Conservation (phyloP, 306 rosid species). For the Leucaena leucocephala region DNA sequence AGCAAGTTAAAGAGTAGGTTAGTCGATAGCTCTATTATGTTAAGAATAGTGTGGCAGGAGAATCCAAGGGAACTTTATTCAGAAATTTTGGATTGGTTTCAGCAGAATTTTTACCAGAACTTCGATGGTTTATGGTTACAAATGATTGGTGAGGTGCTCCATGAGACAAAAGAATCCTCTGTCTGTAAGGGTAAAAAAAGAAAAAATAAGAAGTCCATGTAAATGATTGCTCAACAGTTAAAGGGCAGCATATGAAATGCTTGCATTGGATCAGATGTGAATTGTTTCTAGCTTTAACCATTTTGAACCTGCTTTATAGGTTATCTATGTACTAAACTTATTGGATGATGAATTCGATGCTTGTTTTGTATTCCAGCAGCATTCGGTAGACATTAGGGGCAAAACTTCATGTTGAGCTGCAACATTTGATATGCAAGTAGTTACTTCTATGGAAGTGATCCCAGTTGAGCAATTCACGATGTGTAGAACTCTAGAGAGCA, state of each 20-base stretch:
- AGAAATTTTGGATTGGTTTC: slow-evolving; percentile 86
- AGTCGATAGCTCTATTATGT: slow-evolving; percentile 55
- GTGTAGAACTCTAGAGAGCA: background rate
- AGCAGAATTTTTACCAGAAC: slow-evolving; percentile 55
- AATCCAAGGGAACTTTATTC: slow-evolving; percentile 64
- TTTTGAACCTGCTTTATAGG: background rate
- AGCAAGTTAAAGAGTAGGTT: slow-evolving; percentile 49
- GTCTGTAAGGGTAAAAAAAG: slow-evolving; percentile 34
- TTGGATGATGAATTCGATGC: background rate
- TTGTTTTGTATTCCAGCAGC: background rate
- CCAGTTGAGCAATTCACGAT: background rate
- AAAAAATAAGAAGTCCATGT: slow-evolving; percentile 9
- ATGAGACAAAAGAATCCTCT: slow-evolving; percentile 49
- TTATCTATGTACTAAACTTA: background rate
- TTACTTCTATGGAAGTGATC: background rate
- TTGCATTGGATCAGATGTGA: background rate
- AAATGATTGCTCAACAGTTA: slow-evolving; percentile 22
- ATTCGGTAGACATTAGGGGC: background rate
- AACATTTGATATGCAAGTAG: too few species aligned
- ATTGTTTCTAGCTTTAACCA: background rate
- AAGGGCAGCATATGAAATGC: background rate
- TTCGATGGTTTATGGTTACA: slow-evolving; percentile 64
- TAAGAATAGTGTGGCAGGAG: slow-evolving; percentile 73
- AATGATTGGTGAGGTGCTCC: slow-evolving; percentile 62
- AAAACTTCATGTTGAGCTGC: background rate